Conservation (phyloP, 345 rosid genomes). For the Moricandia arvensis region DNA sequence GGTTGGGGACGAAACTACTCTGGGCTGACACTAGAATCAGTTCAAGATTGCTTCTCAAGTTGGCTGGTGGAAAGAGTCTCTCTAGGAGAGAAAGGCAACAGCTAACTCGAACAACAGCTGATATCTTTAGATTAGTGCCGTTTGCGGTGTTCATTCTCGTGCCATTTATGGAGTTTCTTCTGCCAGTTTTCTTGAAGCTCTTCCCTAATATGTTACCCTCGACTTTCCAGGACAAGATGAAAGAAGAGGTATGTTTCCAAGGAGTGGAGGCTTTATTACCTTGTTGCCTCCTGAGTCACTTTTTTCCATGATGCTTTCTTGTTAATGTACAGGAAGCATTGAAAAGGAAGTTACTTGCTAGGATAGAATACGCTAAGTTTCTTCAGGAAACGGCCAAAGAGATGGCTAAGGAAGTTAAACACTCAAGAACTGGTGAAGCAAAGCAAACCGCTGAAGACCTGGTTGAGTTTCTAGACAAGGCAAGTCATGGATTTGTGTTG, state of each 20-base stretch:
- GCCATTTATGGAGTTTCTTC: conserved; percentile 75
- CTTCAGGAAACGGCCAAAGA: conserved; percentile 83
- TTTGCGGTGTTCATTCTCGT: conserved; percentile 73
- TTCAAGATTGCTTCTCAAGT: conserved; percentile 60
- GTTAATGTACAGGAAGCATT: conserved; percentile 57
- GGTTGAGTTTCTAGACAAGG: conserved; percentile 63
- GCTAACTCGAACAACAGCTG: conserved; percentile 88
- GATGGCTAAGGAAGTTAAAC: conserved; percentile 92
- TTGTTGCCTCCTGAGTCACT: conserved; percentile 7
- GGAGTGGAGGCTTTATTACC: conserved; percentile 7
- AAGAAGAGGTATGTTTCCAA: conserved; percentile 54
- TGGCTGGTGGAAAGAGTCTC: conserved; percentile 69
- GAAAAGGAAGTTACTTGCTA: conserved; percentile 62
- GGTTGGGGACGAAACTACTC: conserved; percentile 66
- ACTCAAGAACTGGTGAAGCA: conserved; percentile 68
- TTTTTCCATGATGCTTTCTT: too few relatives aligned
- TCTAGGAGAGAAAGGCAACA: conserved; percentile 91
- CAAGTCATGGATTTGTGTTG: conserved; percentile 24
- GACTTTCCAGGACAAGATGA: conserved; percentile 81
- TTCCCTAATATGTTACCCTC: conserved; percentile 84
- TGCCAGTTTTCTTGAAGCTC: conserved; percentile 67
- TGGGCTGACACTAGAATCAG: conserved; percentile 74
- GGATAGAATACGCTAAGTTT: conserved; percentile 78
- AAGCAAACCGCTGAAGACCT: conserved; percentile 71
- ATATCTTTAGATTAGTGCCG: conserved; percentile 84